These are phyloP conservation scores for Dioscorea cayenensis DNA, from an alignment of 116 monocot genomes.

Conservation along the genomic window DNA sequence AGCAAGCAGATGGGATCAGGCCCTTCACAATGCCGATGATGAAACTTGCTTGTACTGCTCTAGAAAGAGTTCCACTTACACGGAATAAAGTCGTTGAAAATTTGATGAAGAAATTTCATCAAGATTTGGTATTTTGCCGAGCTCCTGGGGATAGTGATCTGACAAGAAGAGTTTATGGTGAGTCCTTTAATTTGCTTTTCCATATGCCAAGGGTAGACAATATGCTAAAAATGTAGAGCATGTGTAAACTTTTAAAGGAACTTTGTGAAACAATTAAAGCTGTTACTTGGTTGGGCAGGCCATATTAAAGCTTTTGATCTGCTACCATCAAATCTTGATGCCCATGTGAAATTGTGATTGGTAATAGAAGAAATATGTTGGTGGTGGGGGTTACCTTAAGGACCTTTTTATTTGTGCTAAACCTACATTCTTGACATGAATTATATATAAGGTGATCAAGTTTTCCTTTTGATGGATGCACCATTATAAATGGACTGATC, in stretches of 20 bases:
- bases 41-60: constrained; percentile 90
- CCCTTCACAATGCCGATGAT: constrained; percentile 98
- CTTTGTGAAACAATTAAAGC: background rate
- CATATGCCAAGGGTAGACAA: background rate
- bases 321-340: background rate
- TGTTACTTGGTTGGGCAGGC: background rate
- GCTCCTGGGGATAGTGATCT: constrained; percentile 67
- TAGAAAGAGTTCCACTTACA: constrained; percentile 90
- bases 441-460: background rate
- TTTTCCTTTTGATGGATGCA: background rate
- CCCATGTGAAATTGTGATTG: background rate
- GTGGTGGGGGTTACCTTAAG: no score
- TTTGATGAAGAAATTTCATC: constrained; percentile 82
- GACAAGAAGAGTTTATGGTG: constrained; percentile 55
- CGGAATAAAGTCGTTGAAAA: constrained; percentile 66
- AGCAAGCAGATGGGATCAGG: constrained; percentile 95
- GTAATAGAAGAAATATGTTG: no score
- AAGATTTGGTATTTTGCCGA: constrained; percentile 88
- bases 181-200: background rate
- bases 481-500: background rate
- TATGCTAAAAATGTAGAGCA: background rate
- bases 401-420: background rate
- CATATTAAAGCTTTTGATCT: background rate
- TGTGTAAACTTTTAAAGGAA: background rate
- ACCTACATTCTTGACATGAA: background rate